These are phyloP conservation scores for Neurospora intermedia DNA, from an alignment of 495 filamentous ascomycete species.

Conservation along the genomic window DNA sequence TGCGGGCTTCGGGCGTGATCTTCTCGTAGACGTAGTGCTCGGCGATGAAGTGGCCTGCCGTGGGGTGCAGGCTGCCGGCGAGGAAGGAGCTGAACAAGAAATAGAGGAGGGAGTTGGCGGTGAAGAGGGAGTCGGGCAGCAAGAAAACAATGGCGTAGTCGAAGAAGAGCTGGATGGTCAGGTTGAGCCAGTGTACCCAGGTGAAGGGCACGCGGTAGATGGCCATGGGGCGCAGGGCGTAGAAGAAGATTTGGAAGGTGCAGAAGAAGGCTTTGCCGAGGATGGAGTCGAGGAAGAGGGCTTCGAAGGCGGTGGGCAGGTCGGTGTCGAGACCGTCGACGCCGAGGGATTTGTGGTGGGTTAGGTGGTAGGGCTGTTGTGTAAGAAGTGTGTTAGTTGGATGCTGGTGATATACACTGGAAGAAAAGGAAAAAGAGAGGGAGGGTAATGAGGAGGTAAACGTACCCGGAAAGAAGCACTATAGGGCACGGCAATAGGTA, in stretches of 20 bases:
- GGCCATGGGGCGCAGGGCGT: constrained; percentile 95
- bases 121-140: constrained; percentile 27
- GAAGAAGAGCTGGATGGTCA: constrained; percentile 64
- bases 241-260: constrained; percentile 99
- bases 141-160: constrained; percentile 54
- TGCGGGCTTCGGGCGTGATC: constrained; percentile 43
- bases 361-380: constrained; percentile 84
- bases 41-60: constrained; percentile 96
- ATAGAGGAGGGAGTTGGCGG: constrained; percentile 59
- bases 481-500: constrained; percentile 92
- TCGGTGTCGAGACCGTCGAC: constrained; percentile 95
- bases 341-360: constrained; percentile 97
- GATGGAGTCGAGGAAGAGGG: constrained; percentile 89
- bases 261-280: constrained; percentile 98
- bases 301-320: constrained; percentile 85
- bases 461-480: constrained; percentile 86
- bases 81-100: constrained; percentile 81
- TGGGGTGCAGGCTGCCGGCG: constrained; percentile 86
- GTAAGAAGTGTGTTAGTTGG: neutral
- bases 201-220: constrained; percentile 86
- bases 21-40: constrained; percentile 97
- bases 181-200: constrained; percentile 70
- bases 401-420: too few relatives aligned
- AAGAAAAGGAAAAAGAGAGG: neutral
- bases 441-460: neutral